Percentiles rank a stretch among this genome's conserved stretches.
These are phyloP conservation scores for Chaetothyriales sp. DNA, from an alignment of 2,329 filamentous ascomycete genomes.

Conservation along the genomic window DNA sequence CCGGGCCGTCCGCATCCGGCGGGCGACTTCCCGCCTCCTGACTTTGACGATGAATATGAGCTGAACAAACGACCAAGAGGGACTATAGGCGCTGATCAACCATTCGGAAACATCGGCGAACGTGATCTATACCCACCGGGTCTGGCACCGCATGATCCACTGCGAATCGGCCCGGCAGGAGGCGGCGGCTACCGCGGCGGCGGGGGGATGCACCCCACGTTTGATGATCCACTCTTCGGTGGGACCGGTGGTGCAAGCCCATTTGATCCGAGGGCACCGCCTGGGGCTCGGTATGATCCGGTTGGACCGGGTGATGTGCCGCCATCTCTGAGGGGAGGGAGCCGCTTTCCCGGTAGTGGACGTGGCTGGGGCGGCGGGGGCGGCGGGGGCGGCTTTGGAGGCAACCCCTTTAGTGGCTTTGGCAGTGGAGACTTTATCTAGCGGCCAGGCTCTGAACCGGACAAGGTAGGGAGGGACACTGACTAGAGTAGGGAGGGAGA, in stretches of 20 bases:
- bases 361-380: conserved; percentile 34
- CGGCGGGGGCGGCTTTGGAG: conserved; percentile 29
- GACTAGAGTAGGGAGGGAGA: too few relatives aligned
- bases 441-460: background rate
- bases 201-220: conserved; percentile 83
- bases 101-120: conserved; percentile 54
- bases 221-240: conserved; percentile 76
- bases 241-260: conserved; percentile 40
- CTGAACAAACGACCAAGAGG: conserved; percentile 54
- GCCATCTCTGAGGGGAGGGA: conserved; percentile 33
- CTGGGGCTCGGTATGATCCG: conserved; percentile 85
- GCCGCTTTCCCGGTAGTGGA: conserved; percentile 35
- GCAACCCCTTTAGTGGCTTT: conserved; percentile 45
- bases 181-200: conserved; percentile 50
- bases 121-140: conserved; percentile 79
- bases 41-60: conserved; percentile 87
- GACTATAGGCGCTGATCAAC: conserved; percentile 23
- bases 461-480: too few relatives aligned
- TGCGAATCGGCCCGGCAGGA: conserved; percentile 52
- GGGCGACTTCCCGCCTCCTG: conserved; percentile 69
- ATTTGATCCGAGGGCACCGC: conserved; percentile 62
- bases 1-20: conserved; percentile 52
- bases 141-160: conserved; percentile 70
- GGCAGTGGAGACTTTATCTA: conserved; percentile 45
- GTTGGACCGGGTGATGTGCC: conserved; percentile 55